Evolutionary conservation across 768 basidiomycete genomes (phyloP).

Genomic region (Chalciporus piperatus): DNA sequence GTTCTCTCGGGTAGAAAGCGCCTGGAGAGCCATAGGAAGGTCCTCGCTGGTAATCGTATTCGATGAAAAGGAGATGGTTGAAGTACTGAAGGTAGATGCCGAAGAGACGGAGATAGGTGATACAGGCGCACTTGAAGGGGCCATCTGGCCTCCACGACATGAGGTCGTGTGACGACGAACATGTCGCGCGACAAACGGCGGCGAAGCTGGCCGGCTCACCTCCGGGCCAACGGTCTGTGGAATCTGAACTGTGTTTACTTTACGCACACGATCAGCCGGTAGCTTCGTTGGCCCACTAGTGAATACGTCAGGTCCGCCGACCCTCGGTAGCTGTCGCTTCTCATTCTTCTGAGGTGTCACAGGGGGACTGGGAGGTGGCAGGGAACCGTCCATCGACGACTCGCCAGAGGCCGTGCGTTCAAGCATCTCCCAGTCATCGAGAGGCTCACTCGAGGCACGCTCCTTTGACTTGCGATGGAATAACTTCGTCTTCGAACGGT

Average conservation of each 20-base stretch:
- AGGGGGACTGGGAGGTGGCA: constrained; percentile 20
- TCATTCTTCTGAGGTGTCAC: constrained; percentile 17
- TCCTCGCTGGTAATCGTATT: constrained; percentile 19
- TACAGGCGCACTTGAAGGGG: constrained; percentile 31
- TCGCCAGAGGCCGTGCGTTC: constrained; percentile 28
- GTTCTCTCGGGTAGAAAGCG: constrained; percentile 18
- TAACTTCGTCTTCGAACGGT: constrained; percentile 30
- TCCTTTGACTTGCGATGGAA: constrained; percentile 36
- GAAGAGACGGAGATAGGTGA: constrained; percentile 30
- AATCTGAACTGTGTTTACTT: constrained; percentile 24
- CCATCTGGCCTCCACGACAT: constrained; percentile 28
- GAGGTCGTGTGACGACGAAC: constrained; percentile 34
- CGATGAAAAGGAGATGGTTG: constrained; percentile 20
- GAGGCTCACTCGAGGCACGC: constrained; percentile 31
- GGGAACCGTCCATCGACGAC: constrained; percentile 23
- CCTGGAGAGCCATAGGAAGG: constrained; percentile 11
- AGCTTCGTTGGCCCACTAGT: constrained; percentile 9
- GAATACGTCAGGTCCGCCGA: constrained; percentile 13
- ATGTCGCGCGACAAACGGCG: constrained; percentile 32
- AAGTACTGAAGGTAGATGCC: constrained; percentile 24
- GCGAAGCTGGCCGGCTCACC: constrained; percentile 28
- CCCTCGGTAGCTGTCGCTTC: constrained; percentile 16
- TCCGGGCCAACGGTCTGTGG: constrained; percentile 16
- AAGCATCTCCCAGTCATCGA: constrained; percentile 34
- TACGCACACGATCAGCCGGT: constrained; percentile 18